These are phyloP conservation scores for Bauhinia variegata DNA, from an alignment of 306 rosid genomes.

Conservation along the genomic window DNA sequence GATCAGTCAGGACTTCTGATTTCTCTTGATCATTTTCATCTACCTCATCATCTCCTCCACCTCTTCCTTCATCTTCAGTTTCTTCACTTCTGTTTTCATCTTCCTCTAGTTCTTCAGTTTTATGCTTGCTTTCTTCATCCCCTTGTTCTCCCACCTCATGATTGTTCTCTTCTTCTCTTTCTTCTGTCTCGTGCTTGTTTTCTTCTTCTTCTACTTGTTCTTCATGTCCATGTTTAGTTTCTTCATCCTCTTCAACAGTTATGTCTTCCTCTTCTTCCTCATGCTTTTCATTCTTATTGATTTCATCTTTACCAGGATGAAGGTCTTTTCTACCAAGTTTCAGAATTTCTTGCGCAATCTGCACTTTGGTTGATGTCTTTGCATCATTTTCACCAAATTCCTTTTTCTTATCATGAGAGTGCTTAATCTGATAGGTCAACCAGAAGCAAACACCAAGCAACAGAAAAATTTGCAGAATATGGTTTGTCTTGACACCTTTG, in stretches of 20 bases:
- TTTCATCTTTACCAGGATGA: constrained; percentile 48
- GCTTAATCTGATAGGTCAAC: constrained; percentile 95
- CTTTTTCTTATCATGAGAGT: constrained; percentile 84
- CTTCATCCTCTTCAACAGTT: constrained; percentile 55
- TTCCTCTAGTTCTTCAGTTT: constrained; percentile 55
- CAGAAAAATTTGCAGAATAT: constrained; percentile 72
- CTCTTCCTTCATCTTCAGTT: constrained; percentile 55
- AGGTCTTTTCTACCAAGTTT: constrained; percentile 86
- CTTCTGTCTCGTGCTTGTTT: no score
- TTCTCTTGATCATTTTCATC: constrained; percentile 79
- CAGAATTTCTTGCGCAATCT: constrained; percentile 41
- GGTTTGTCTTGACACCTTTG: constrained; percentile 76
- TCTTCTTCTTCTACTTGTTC: no score
- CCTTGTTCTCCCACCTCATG: constrained; percentile 44
- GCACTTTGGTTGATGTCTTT: constrained; percentile 31
- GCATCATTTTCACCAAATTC: constrained; percentile 57
- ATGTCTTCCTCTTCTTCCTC: constrained; percentile 83
- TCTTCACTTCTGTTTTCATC: constrained; percentile 62
- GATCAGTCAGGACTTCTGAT: constrained; percentile 55
- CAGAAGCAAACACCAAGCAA: constrained; percentile 90
- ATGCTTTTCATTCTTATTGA: constrained; percentile 44
- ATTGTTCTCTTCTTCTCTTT: constrained; percentile 39
- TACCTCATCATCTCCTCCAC: constrained; percentile 71
- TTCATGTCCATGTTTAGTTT: constrained; percentile 47
- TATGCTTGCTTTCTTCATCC: constrained; percentile 54